A percentile compares a stretch with the other conserved stretches of the same genome.
Conservation (phyloP, 768 basidiomycete genomes). For the Termitomyces sp. region DNA sequence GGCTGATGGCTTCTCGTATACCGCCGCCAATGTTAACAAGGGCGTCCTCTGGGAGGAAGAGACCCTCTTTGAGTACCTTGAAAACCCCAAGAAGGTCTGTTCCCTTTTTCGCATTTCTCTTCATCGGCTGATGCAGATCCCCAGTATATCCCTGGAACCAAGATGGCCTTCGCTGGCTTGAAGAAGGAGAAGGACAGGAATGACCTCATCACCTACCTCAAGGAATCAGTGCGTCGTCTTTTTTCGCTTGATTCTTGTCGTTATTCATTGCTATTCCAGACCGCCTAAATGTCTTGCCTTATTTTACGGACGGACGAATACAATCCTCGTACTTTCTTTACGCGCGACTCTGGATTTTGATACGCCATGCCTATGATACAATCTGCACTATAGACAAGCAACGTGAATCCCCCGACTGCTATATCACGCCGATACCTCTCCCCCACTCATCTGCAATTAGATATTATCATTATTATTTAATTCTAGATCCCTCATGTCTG, state of each 20-base stretch:
- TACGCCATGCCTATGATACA: slow-evolving; percentile 4
- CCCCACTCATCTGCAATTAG: slow-evolving; percentile 9
- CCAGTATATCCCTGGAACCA: slow-evolving; percentile 93
- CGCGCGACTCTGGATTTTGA: background rate
- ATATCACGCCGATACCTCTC: slow-evolving; percentile 6
- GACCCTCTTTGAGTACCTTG: slow-evolving; percentile 93
- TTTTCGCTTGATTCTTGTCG: background rate
- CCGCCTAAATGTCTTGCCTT: slow-evolving; percentile 1
- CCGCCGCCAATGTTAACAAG: slow-evolving; percentile 94
- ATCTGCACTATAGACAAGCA: slow-evolving; percentile 7
- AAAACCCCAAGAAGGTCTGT: slow-evolving; percentile 93
- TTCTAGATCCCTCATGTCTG: background rate
- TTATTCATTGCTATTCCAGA: background rate
- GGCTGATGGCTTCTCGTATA: slow-evolving; percentile 85
- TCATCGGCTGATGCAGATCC: background rate
- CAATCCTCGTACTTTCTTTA: background rate
- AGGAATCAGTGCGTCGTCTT: slow-evolving; percentile 56
- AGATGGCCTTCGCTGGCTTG: slow-evolving; percentile 98
- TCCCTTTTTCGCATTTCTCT: background rate
- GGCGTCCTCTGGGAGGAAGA: slow-evolving; percentile 81
- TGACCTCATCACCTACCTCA: slow-evolving; percentile 86
- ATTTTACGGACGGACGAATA: slow-evolving; percentile 1
- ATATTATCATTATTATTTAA: slow-evolving; percentile 10
- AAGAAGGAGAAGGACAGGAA: slow-evolving; percentile 99
- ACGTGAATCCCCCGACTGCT: background rate